phyloP scores from a whole-genome alignment of 202 grass and related monocot genomes.

The Zizania palustris region DNA sequence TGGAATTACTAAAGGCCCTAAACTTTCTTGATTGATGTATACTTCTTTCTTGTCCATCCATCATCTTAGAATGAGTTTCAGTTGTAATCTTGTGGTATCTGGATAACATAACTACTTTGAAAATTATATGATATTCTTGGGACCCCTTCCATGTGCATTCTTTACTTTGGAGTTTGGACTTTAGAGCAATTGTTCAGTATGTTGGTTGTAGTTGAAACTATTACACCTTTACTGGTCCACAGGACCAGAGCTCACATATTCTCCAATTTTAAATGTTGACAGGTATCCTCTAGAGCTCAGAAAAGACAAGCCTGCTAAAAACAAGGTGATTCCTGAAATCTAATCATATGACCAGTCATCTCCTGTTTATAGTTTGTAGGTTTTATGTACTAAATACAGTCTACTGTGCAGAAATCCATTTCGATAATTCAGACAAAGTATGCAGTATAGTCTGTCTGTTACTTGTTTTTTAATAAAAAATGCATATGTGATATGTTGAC shows the following conservation, averaged over 20 bases:
- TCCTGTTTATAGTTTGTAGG: conserved; percentile 22
- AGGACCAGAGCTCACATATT: conserved; percentile 3
- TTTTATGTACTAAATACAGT: conserved; percentile 12
- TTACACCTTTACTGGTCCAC: conserved; percentile 4
- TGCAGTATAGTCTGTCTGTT: not conserved
- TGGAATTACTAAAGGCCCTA: not conserved
- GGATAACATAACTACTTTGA: conserved; percentile 26
- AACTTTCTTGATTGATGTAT: not conserved
- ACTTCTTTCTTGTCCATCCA: not conserved
- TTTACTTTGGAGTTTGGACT: conserved; percentile 5
- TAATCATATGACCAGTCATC: conserved; percentile 40
- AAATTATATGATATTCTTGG: conserved; percentile 15
- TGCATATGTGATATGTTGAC: not conserved
- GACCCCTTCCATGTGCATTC: conserved; percentile 24
- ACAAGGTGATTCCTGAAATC: conserved; percentile 58
- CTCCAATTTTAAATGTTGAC: conserved; percentile 16
- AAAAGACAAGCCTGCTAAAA: conserved; percentile 93
- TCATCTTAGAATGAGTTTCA: not conserved
- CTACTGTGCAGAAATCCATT: conserved; percentile 26
- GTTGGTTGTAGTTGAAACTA: not conserved
- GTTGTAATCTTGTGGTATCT: conserved; percentile 19
- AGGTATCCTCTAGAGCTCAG: conserved; percentile 97
- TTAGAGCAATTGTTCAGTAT: conserved; percentile 17
- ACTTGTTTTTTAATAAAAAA: no score
- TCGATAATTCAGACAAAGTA: not conserved